Conservation (phyloP, 768 basidiomycete species). For the Pleurotus eryngii region DNA sequence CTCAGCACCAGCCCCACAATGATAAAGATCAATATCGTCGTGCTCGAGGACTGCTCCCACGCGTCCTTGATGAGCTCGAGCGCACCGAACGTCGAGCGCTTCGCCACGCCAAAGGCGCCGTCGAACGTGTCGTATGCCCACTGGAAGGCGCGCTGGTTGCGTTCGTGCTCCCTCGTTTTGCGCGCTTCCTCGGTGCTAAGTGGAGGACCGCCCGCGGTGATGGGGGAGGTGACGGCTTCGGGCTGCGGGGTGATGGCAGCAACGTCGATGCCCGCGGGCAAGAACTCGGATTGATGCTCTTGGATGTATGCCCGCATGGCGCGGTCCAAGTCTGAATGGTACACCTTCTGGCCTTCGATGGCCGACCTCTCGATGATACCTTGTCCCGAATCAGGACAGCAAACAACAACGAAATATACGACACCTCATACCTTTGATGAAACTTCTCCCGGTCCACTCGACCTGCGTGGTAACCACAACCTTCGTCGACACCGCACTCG, state of each 20-base stretch:
- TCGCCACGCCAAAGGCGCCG: slow-evolving; percentile 69
- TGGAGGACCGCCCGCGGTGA: slow-evolving; percentile 12
- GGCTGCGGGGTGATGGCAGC: slow-evolving; percentile 44
- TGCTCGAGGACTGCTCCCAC: slow-evolving; percentile 74
- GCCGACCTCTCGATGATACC: slow-evolving; percentile 92
- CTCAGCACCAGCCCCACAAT: slow-evolving; percentile 72
- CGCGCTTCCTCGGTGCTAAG: slow-evolving; percentile 31
- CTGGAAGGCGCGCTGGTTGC: slow-evolving; percentile 70
- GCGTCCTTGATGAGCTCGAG: slow-evolving; percentile 76
- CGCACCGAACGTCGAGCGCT: slow-evolving; percentile 65
- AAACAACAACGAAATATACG: slow-evolving; percentile 10
- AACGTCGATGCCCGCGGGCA: slow-evolving; percentile 75
- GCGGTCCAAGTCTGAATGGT: slow-evolving; percentile 78
- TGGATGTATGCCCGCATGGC: slow-evolving; percentile 88
- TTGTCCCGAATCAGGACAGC: slow-evolving; percentile 22
- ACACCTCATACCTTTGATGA: slow-evolving; percentile 76
- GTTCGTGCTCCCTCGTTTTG: slow-evolving; percentile 64
- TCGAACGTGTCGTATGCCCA: slow-evolving; percentile 89
- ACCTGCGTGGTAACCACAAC: slow-evolving; percentile 88
- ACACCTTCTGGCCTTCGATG: slow-evolving; percentile 88
- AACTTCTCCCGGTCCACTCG: slow-evolving; percentile 95
- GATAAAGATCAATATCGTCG: slow-evolving; percentile 68
- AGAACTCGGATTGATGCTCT: slow-evolving; percentile 86
- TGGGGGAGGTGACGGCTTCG: slow-evolving; percentile 10
- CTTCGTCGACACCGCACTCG: slow-evolving; percentile 68